These are phyloP conservation scores for Coemansia sp. DNA, from an alignment of 192 early-diverging fungal genomes.

Conservation along the genomic window DNA sequence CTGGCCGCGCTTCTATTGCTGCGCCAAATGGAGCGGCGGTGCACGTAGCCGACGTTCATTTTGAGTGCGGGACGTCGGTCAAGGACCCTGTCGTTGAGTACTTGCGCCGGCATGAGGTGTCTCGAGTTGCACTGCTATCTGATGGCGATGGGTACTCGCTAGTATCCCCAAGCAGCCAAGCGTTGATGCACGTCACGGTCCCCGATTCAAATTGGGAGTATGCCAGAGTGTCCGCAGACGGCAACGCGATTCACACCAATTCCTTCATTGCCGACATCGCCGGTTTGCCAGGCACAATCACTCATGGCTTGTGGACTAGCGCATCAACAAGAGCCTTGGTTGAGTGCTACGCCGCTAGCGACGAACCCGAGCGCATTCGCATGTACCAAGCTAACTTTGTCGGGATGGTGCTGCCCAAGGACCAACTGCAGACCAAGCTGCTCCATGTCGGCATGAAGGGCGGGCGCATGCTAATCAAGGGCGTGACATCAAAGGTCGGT, in stretches of 20 bases:
- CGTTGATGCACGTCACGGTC: slow-evolving; percentile 23
- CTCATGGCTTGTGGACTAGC: slow-evolving; percentile 95
- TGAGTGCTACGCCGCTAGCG: slow-evolving; percentile 87
- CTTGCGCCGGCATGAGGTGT: slow-evolving; percentile 69
- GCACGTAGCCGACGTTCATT: slow-evolving; percentile 79
- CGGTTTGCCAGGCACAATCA: slow-evolving; percentile 85
- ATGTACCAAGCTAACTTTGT: slow-evolving; percentile 81
- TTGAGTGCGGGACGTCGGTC: slow-evolving; percentile 64
- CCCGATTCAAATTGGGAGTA: slow-evolving; percentile 82
- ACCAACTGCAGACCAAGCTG: slow-evolving; percentile 82
- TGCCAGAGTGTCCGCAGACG: slow-evolving; percentile 78
- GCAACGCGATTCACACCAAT: slow-evolving; percentile 94
- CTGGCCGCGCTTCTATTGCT: slow-evolving; percentile 61
- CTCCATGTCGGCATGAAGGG: slow-evolving; percentile 89
- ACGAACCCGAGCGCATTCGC: slow-evolving; percentile 81
- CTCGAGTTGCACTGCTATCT: slow-evolving; percentile 75
- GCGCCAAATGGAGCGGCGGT: slow-evolving; percentile 60
- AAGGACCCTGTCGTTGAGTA: slow-evolving; percentile 88
- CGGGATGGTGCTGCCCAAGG: slow-evolving; percentile 90
- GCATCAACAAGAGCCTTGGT: slow-evolving; percentile 91
- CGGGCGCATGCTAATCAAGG: slow-evolving; percentile 91
- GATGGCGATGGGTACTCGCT: slow-evolving; percentile 65
- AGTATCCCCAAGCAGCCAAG: neutral
- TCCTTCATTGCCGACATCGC: slow-evolving; percentile 90
- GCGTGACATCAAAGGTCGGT: slow-evolving; percentile 77